These are phyloP conservation scores for Hypoxylon sp. DNA, from an alignment of 2,329 filamentous ascomycete species.

Conservation along the genomic window DNA sequence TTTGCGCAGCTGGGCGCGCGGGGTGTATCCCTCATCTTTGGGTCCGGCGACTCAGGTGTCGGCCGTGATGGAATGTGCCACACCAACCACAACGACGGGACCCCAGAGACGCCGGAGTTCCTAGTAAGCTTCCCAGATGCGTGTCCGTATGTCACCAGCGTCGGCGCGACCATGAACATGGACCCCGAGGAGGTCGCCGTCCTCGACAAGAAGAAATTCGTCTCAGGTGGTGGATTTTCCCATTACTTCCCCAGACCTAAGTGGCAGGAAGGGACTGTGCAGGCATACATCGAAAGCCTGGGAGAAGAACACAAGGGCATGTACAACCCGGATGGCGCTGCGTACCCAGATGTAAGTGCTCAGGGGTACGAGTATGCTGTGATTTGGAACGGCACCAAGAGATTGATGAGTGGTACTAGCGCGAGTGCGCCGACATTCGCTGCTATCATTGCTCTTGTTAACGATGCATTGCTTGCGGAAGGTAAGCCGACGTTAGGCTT, in stretches of 20 bases:
- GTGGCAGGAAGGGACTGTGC: slow-evolving; percentile 57
- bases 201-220: neutral
- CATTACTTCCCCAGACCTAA: slow-evolving; percentile 62
- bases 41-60: slow-evolving; percentile 71
- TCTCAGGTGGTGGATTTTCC: slow-evolving; percentile 63
- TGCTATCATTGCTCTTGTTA: slow-evolving; percentile 68
- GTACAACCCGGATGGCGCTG: slow-evolving; percentile 57
- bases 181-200: slow-evolving; percentile 6
- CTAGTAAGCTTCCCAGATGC: slow-evolving; percentile 75
- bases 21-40: slow-evolving; percentile 69
- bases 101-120: slow-evolving; percentile 66
- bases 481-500: slow-evolving; percentile 62
- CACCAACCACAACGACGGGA: slow-evolving; percentile 68
- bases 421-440: slow-evolving; percentile 69
- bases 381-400: slow-evolving; percentile 52
- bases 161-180: slow-evolving; percentile 69
- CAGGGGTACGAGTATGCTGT: slow-evolving; percentile 59
- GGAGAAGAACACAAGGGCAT: slow-evolving; percentile 47
- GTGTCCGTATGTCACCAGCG: slow-evolving; percentile 77
- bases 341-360: slow-evolving; percentile 66
- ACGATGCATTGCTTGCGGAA: slow-evolving; percentile 65
- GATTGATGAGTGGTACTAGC: slow-evolving; percentile 21
- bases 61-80: slow-evolving; percentile 60
- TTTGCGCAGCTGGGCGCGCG: slow-evolving; percentile 74
- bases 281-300: slow-evolving; percentile 58